These are phyloP conservation scores for Phytomonas sp. DNA, from an alignment of 208 protist genomes.

Conservation along the genomic window DNA sequence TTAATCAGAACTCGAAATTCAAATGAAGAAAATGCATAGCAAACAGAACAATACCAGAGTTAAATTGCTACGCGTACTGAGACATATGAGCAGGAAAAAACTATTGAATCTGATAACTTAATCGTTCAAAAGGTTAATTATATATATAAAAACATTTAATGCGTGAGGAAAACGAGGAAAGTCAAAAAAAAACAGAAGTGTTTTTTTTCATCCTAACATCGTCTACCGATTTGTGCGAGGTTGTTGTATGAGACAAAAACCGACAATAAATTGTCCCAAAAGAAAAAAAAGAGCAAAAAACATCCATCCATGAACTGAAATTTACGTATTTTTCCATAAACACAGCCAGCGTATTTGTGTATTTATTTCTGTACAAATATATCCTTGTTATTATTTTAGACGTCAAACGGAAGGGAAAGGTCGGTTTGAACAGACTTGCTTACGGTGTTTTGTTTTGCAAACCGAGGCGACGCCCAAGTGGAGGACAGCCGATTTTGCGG, in stretches of 20 bases:
- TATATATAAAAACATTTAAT: conserved; percentile 1
- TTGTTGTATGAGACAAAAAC: background rate
- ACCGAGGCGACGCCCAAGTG: background rate
- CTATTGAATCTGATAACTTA: background rate
- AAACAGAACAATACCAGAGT: background rate
- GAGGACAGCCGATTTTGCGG: background rate
- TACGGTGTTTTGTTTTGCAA: background rate
- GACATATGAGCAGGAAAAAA: background rate
- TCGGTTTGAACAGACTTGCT: background rate
- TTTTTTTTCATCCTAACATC: background rate
- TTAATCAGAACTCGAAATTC: background rate
- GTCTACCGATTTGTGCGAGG: background rate
- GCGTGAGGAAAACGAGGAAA: background rate
- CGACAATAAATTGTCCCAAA: background rate
- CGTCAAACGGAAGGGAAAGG: background rate
- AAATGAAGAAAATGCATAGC: background rate
- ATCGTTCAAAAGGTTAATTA: background rate
- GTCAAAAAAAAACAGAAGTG: background rate
- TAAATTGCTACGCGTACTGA: background rate
- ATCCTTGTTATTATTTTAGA: background rate
- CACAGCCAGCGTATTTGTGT: background rate
- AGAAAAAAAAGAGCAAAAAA: background rate
- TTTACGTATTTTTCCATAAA: background rate
- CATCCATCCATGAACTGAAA: background rate
- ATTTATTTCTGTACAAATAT: background rate